Evolutionary conservation across 495 filamentous ascomycete genomes (phyloP).

Genomic region (Choiromyces venosus): DNA sequence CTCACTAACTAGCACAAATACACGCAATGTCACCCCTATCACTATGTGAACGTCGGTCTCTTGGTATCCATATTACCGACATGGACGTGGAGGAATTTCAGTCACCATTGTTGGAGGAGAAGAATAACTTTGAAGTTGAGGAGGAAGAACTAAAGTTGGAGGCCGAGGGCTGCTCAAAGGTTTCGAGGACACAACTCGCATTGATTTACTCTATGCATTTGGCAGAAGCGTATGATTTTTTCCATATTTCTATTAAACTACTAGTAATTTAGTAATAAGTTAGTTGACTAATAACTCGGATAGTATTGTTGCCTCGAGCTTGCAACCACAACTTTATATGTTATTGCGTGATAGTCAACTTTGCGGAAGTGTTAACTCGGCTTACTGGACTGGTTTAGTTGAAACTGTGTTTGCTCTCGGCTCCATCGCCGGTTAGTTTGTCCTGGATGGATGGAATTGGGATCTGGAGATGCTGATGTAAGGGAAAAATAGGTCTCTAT

Average conservation of each 20-base stretch:
- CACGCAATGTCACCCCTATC: slow-evolving; percentile 33
- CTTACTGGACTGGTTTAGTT: slow-evolving; percentile 47
- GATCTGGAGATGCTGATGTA: slow-evolving; percentile 19
- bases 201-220: slow-evolving; percentile 43
- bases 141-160: slow-evolving; percentile 25
- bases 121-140: slow-evolving; percentile 28
- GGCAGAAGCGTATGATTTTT: slow-evolving; percentile 42
- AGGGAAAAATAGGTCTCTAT: slow-evolving; percentile 31
- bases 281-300: not conserved
- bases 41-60: slow-evolving; percentile 27
- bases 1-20: slow-evolving; percentile 24
- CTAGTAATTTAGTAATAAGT: not conserved
- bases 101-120: slow-evolving; percentile 20
- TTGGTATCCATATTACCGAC: slow-evolving; percentile 36
- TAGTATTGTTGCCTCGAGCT: slow-evolving; percentile 48
- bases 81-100: slow-evolving; percentile 24
- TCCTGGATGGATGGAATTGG: not conserved
- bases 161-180: slow-evolving; percentile 21
- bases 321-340: slow-evolving; percentile 48
- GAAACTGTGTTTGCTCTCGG: slow-evolving; percentile 51
- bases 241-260: not conserved
- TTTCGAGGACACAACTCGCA: slow-evolving; percentile 35
- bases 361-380: slow-evolving; percentile 46
- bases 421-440: slow-evolving; percentile 44
- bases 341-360: slow-evolving; percentile 44